These are phyloP conservation scores for Potentilla sterilis DNA, from an alignment of 306 rosid species.

Conservation along the genomic window DNA sequence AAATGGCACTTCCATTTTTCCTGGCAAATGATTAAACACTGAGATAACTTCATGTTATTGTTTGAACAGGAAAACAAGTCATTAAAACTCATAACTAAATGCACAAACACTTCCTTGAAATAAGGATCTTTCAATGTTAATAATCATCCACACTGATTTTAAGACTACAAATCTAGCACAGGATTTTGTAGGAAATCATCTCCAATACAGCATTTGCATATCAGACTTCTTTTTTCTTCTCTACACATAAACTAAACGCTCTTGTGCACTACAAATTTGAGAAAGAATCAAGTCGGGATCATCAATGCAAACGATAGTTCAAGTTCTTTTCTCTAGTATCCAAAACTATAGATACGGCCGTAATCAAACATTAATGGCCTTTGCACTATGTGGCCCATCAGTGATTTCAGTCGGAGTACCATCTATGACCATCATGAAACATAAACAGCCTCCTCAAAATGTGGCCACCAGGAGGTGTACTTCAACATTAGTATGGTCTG, in stretches of 20 bases:
- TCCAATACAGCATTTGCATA: conserved; percentile 19
- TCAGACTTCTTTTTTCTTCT: conserved; percentile 25
- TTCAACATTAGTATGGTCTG: conserved; percentile 70
- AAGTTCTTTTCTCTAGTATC: conserved; percentile 23
- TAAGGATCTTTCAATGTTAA: conserved; percentile 3
- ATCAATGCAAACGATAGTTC: conserved; percentile 22
- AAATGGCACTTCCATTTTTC: neutral
- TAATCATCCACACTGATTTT: conserved; percentile 10
- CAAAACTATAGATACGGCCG: conserved; percentile 24
- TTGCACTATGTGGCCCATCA: conserved; percentile 24
- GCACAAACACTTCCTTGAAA: neutral
- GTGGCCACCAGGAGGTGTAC: conserved; percentile 33
- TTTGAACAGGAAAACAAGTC: neutral
- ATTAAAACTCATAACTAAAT: neutral
- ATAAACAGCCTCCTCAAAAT: conserved; percentile 27
- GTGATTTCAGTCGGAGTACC: conserved; percentile 23
- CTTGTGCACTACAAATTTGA: conserved; percentile 28
- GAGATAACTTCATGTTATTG: neutral
- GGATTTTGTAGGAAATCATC: conserved; percentile 12
- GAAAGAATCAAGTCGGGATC: conserved; percentile 26
- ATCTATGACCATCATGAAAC: conserved; percentile 33
- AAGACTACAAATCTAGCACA: conserved; percentile 29
- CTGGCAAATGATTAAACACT: neutral
- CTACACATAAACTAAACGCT: conserved; percentile 23
- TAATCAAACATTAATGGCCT: conserved; percentile 28